Conservation (phyloP, 2,329 filamentous ascomycete species). For the Lecanosticta acicola region DNA sequence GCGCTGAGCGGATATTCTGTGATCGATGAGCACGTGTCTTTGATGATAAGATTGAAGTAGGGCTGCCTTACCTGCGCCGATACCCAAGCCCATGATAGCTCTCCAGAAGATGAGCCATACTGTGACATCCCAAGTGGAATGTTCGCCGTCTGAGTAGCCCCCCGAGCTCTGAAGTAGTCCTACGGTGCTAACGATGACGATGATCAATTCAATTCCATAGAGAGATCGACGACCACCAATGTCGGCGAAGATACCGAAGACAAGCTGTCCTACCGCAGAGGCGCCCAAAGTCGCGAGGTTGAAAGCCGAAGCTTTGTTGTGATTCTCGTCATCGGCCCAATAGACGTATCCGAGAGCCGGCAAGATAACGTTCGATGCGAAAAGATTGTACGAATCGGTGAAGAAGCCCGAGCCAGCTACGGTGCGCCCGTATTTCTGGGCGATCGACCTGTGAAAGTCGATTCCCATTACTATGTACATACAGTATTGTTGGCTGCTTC, state of each 20-base stretch:
- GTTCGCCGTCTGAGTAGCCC: constrained; percentile 18
- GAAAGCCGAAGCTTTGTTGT: constrained; percentile 29
- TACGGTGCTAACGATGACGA: constrained; percentile 38
- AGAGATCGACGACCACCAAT: constrained; percentile 35
- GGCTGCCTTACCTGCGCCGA: constrained; percentile 25
- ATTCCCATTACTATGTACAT: too few species aligned
- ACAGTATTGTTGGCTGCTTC: too few species aligned
- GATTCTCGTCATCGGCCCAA: constrained; percentile 24
- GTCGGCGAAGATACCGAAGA: constrained; percentile 38
- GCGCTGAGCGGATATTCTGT: constrained; percentile 34
- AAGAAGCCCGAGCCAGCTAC: constrained; percentile 39
- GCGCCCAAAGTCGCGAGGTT: constrained; percentile 37
- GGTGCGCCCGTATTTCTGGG: too few species aligned
- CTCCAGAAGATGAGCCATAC: constrained; percentile 39
- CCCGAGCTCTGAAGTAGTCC: constrained; percentile 36
- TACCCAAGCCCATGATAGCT: constrained; percentile 38
- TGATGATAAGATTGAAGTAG: not conserved
- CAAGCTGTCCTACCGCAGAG: constrained; percentile 36
- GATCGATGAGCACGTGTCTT: not conserved
- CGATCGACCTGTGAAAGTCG: too few species aligned
- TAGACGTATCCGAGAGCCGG: constrained; percentile 39
- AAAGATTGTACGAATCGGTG: constrained; percentile 38
- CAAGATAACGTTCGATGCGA: constrained; percentile 37
- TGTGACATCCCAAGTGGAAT: constrained; percentile 33
- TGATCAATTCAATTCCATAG: constrained; percentile 38